Evolutionary conservation across 179 eudicot species (phyloP).

Genomic region (Spergularia azorica): DNA sequence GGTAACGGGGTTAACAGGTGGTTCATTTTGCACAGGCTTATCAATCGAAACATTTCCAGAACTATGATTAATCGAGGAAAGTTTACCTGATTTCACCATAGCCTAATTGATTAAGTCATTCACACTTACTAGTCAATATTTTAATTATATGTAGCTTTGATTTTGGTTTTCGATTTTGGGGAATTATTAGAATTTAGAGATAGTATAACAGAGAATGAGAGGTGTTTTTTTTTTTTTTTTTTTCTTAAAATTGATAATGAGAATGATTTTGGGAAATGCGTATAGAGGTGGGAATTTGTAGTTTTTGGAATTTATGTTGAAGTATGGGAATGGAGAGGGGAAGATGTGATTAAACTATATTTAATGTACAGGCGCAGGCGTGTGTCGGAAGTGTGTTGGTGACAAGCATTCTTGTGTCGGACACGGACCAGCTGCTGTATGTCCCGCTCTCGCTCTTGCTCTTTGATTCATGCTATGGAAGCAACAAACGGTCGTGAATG

Average conservation of each 20-base stretch:
- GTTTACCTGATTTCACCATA: too few species aligned
- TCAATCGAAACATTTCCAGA: too few species aligned
- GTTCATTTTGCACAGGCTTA: too few species aligned
- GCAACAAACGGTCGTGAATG: too few species aligned
- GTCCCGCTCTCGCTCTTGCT: too few species aligned
- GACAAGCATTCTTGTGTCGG: not conserved
- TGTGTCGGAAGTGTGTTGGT: constrained; percentile 19
- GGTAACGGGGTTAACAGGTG: too few species aligned
- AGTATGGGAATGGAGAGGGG: not conserved
- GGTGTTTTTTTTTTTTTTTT: not conserved
- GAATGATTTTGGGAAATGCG: not conserved
- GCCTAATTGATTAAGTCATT: too few species aligned
- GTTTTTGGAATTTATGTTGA: not conserved
- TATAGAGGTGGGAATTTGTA: not conserved
- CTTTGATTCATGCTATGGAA: too few species aligned
- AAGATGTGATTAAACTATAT: not conserved
- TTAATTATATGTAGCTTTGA: too few species aligned
- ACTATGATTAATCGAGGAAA: too few species aligned
- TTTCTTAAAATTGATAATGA: not conserved
- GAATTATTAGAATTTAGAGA: not conserved
- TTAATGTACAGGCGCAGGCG: constrained; percentile 8
- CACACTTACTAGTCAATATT: too few species aligned
- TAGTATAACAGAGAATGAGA: not conserved
- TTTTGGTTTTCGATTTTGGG: too few species aligned
- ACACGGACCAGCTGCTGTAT: constrained; percentile 2